Conservation (phyloP, 2,329 filamentous ascomycete genomes). For the Coniochaeta ligniaria region DNA sequence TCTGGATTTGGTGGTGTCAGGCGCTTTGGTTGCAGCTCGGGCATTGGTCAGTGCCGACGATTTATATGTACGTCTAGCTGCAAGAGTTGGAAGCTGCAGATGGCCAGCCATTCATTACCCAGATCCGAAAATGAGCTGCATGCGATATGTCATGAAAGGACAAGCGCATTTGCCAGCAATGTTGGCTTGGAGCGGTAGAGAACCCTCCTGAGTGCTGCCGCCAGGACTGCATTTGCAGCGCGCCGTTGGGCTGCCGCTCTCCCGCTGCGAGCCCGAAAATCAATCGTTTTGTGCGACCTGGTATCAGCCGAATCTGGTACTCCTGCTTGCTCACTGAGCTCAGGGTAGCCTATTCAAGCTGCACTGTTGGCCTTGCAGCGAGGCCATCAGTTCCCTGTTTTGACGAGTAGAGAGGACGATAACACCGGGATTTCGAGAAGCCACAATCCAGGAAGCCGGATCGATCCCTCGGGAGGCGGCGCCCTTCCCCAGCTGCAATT, state of each 20-base stretch:
- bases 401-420: neutral
- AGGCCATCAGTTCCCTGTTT: neutral
- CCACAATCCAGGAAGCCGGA: neutral
- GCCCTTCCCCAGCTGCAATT: neutral
- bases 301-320: neutral
- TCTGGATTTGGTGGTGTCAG: conserved; percentile 11
- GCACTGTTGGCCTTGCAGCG: neutral
- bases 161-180: conserved; percentile 8
- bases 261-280: neutral
- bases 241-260: conserved; percentile 4
- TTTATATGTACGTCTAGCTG: conserved; percentile 18
- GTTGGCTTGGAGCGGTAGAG: neutral
- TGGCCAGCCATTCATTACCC: conserved; percentile 15
- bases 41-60: conserved; percentile 13
- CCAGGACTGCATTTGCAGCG: conserved; percentile 7
- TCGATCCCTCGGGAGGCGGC: neutral
- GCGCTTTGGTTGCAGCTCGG: conserved; percentile 8
- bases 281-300: neutral
- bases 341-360: neutral
- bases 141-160: conserved; percentile 12
- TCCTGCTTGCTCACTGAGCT: neutral
- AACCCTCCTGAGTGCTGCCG: neutral
- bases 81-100: conserved; percentile 14
- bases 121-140: conserved; percentile 8
- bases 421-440: neutral